A percentile compares a stretch with the other conserved stretches of the same genome.
Conservation (phyloP, 169 alveolate species). For the Plasmodium knowlesi region DNA sequence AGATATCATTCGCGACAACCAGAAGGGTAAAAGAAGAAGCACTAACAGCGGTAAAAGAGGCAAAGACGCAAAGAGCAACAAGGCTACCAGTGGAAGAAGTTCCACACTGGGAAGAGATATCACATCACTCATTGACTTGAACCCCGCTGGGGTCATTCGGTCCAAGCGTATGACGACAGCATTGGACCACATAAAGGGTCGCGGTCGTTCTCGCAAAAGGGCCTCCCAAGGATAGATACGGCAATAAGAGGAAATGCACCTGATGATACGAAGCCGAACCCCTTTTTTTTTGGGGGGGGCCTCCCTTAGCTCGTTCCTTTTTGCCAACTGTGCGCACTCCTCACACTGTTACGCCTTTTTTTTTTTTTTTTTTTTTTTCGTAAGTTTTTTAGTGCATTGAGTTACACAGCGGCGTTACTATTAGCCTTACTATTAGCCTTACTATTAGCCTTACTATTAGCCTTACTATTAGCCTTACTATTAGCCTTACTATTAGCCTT, state of each 20-base stretch:
- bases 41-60: background rate
- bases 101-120: background rate
- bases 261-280: background rate
- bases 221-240: background rate
- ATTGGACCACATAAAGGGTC: conserved; percentile 26
- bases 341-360: background rate
- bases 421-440: too few species aligned
- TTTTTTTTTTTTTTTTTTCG: background rate
- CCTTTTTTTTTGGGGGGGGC: background rate
- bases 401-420: background rate
- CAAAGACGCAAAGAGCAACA: background rate
- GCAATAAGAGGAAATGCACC: background rate
- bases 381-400: background rate
- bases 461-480: too few species aligned
- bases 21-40: conserved; percentile 14
- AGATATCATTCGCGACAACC: conserved; percentile 6
- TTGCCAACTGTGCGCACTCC: background rate
- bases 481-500: too few species aligned
- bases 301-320: background rate
- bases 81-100: background rate
- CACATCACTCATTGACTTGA: conserved; percentile 35
- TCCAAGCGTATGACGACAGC: conserved; percentile 62
- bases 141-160: conserved; percentile 53
- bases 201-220: conserved; percentile 18
- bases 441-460: too few species aligned